Conservation (phyloP, 768 basidiomycete species). For the Ramaria sp. region DNA sequence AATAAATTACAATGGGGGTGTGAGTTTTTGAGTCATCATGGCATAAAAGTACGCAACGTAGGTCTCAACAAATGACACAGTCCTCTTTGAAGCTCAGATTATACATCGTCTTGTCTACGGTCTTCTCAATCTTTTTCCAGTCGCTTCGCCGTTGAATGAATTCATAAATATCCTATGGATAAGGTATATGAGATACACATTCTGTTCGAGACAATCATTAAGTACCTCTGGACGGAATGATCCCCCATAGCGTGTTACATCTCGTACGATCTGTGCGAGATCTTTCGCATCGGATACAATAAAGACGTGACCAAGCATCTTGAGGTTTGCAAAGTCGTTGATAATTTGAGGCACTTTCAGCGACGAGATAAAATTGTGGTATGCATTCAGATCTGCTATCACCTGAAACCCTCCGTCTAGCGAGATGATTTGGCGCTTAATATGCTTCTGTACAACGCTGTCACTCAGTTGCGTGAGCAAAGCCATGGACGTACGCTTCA, state of each 20-base stretch:
- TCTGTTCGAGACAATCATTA: background rate
- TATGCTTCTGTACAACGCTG: slow-evolving; percentile 91
- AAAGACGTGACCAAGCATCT: slow-evolving; percentile 95
- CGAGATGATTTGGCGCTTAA: slow-evolving; percentile 96
- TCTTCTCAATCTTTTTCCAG: slow-evolving; percentile 98
- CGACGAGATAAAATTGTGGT: slow-evolving; percentile 79
- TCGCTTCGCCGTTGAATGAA: slow-evolving; percentile 91
- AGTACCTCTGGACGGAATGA: slow-evolving; percentile 85
- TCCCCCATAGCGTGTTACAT: slow-evolving; percentile 92
- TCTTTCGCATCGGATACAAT: slow-evolving; percentile 95
- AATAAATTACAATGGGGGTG: no score
- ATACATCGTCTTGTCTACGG: slow-evolving; percentile 92
- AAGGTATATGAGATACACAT: background rate
- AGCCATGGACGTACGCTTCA: background rate
- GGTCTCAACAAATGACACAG: slow-evolving; percentile 40
- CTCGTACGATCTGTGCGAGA: slow-evolving; percentile 89
- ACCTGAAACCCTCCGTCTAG: slow-evolving; percentile 89
- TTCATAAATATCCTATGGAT: slow-evolving; percentile 75
- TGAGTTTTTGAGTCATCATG: no score
- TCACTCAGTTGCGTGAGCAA: background rate
- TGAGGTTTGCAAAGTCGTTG: slow-evolving; percentile 85
- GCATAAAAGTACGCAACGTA: no score
- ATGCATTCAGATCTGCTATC: slow-evolving; percentile 92
- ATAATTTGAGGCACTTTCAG: slow-evolving; percentile 79
- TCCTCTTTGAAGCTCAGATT: slow-evolving; percentile 90